Evolutionary conservation across 2,329 filamentous ascomycete species (phyloP), one percentile per base, ranked within the genome.

Genomic region (Calonectria montana): DNA sequence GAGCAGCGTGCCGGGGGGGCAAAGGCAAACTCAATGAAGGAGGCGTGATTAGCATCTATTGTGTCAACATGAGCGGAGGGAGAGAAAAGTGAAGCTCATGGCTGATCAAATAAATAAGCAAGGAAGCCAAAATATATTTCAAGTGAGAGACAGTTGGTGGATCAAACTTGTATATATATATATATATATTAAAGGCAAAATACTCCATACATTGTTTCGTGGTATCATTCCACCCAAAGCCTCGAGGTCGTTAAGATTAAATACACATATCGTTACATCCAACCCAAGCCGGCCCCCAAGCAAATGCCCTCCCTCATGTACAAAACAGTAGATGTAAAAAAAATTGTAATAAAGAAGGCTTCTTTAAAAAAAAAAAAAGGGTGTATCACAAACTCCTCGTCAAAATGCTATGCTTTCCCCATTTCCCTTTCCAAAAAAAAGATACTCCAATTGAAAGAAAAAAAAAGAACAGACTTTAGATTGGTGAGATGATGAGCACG

Each of bases 401-500:
- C 43, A 63, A 35, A 57, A 62, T 55, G 62, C 57, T 48, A 53
- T n/a, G 23, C 62, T 48, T 21, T 48, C 37, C 16, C n/a, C n/a
- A n/a, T 27, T 61, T 10, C 39, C 41, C 31, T 8, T 43, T n/a
- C 61, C 29, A 47, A 21, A 23, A 21, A 23, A 47, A 16, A 43
- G 21, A 37, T 37, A 57, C 12, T 35, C 12, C 29, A 35, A 31
- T 57, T 35, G 31, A 35, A 31, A 31, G 4, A 31, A 35, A 57
- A 27, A 9, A 21, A 50, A 37, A 43, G 29, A 43, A 15, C 41
- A 9, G 16, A 47, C 18, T 21, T 69, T 53, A 74, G 7, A 74
- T 37, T 23, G 73, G 73, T 39, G 73, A 71, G 31, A 75, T 69
- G 47, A 73, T 67, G 25, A 80, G 73, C 23, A 77, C 69, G 27